phyloP scores from a whole-genome alignment of 2,329 filamentous ascomycete species.

The Fusarium stilboides region DNA sequence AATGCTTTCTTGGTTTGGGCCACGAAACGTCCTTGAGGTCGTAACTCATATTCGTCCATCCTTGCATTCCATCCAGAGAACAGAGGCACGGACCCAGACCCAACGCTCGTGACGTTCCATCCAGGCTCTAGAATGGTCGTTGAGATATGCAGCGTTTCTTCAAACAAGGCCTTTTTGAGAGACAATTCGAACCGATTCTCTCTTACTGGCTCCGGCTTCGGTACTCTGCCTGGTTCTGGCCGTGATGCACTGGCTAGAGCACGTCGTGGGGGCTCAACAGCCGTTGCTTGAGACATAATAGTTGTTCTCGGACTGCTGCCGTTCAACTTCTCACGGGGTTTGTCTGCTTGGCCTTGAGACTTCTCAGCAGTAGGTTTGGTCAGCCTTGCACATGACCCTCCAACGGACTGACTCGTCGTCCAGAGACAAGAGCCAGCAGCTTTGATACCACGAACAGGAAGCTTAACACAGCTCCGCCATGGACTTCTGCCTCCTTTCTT shows the following conservation, averaged over 20 bases:
- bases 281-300: too few species aligned
- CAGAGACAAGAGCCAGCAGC: background rate
- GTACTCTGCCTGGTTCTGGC: background rate
- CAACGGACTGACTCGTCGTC: background rate
- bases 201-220: background rate
- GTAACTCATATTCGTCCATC: background rate
- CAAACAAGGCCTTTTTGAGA: slow-evolving; percentile 16
- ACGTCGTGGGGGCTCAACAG: background rate
- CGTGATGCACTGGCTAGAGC: background rate
- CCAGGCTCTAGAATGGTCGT: slow-evolving; percentile 1
- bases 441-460: background rate
- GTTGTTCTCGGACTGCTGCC: background rate
- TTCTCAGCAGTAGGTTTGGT: background rate
- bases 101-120: background rate
- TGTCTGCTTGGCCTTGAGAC: too few species aligned
- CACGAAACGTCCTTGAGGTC: background rate
- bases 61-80: slow-evolving; percentile 9
- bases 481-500: too few species aligned
- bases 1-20: slow-evolving; percentile 12
- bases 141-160: background rate
- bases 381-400: background rate
- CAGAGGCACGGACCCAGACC: background rate
- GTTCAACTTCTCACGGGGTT: background rate
- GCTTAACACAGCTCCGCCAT: background rate
- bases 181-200: slow-evolving; percentile 9